A percentile compares a stretch with the other conserved stretches of the same genome.
These are phyloP conservation scores for Helianthus tuberosus DNA, from an alignment of 129 eudicot genomes.

Conservation along the genomic window DNA sequence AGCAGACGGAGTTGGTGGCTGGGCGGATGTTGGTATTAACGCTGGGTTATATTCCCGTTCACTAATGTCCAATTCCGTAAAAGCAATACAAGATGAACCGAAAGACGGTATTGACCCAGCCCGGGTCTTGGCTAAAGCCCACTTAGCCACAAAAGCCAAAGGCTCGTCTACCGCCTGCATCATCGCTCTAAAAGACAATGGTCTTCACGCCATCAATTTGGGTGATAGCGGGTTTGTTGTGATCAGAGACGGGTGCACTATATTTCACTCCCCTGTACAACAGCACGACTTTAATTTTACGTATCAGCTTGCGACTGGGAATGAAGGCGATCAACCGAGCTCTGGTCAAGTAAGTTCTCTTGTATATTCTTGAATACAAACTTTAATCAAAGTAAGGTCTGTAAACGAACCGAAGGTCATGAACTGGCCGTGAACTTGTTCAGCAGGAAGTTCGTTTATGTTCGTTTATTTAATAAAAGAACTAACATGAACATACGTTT, in stretches of 20 bases:
- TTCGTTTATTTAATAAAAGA: no score
- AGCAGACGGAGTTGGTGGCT: conserved; percentile 99
- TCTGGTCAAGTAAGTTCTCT: conserved; percentile 74
- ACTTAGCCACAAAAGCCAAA: conserved; percentile 56
- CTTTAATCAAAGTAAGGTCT: no score
- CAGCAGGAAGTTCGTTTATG: no score
- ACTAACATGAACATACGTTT: no score
- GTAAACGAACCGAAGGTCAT: no score
- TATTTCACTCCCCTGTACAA: conserved; percentile 84
- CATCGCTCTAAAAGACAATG: conserved; percentile 68
- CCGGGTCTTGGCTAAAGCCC: conserved; percentile 72
- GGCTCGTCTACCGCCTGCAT: conserved; percentile 97
- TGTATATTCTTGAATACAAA: neutral
- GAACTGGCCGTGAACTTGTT: no score
- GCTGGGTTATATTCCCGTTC: conserved; percentile 88
- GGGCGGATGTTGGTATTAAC: conserved; percentile 91
- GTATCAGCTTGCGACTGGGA: conserved; percentile 66
- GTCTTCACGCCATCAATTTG: conserved; percentile 77
- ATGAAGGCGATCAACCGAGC: conserved; percentile 77
- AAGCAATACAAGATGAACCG: conserved; percentile 56
- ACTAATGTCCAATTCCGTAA: conserved; percentile 79
- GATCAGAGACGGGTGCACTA: conserved; percentile 68
- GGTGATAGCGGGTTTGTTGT: conserved; percentile 95
- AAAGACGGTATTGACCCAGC: conserved; percentile 70
- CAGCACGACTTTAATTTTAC: conserved; percentile 92